A percentile compares a stretch with the other conserved stretches of the same genome.
Evolutionary conservation across 345 rosid genomes (phyloP).

Genomic region (Salix suchowensis): DNA sequence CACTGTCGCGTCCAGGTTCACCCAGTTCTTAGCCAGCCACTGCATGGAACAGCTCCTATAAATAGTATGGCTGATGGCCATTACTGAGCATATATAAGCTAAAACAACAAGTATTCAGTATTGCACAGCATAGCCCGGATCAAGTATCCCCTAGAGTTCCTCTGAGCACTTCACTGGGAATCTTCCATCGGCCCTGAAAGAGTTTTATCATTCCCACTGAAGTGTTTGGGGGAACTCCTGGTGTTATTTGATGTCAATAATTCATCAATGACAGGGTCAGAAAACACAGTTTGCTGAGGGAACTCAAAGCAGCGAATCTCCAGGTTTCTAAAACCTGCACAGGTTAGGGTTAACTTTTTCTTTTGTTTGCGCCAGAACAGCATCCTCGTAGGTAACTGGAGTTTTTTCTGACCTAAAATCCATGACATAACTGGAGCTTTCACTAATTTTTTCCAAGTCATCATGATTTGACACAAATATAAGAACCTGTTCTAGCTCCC

Average conservation of each 20-base stretch:
- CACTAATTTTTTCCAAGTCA: too few relatives aligned
- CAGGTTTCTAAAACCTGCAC: too few relatives aligned
- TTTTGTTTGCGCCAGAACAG: too few relatives aligned
- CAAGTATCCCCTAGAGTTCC: constrained; percentile 40
- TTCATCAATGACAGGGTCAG: too few relatives aligned
- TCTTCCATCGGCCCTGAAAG: not conserved
- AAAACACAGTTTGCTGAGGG: too few relatives aligned
- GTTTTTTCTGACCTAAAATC: too few relatives aligned
- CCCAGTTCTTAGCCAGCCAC: not conserved
- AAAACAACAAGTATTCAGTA: not conserved
- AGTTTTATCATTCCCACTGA: constrained; percentile 21
- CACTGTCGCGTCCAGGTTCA: not conserved
- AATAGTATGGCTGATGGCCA: not conserved
- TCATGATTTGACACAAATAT: too few relatives aligned
- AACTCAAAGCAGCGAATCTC: too few relatives aligned
- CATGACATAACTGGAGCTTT: too few relatives aligned
- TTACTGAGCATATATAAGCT: not conserved
- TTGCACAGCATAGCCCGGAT: not conserved
- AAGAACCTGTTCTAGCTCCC: too few relatives aligned
- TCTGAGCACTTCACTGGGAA: constrained; percentile 39
- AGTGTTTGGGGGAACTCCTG: constrained; percentile 65
- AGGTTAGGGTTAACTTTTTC: too few relatives aligned
- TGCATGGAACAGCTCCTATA: not conserved
- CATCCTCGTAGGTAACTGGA: too few relatives aligned
- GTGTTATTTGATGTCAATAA: constrained; percentile 4